Evolutionary conservation across 1,284 basidiomycete species (phyloP).

Genomic region (Singerocomus rubriflavus): DNA sequence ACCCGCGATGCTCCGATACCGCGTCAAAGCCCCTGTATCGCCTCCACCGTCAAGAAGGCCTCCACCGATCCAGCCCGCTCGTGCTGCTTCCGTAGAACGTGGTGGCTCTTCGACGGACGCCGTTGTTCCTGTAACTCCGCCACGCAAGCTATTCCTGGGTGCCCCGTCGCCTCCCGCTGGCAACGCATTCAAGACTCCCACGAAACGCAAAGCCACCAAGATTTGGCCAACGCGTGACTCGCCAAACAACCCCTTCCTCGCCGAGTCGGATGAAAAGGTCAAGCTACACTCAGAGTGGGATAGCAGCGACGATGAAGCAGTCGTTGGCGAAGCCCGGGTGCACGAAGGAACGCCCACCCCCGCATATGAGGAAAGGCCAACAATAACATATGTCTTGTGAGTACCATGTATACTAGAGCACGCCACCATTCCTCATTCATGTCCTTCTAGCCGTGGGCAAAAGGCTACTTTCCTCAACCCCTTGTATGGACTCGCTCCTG

Average conservation of each 20-base stretch:
- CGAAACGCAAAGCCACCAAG: conserved; percentile 21
- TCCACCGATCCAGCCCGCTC: conserved; percentile 21
- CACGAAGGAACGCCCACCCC: conserved; percentile 30
- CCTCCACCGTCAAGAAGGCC: conserved; percentile 38
- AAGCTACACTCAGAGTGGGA: conserved; percentile 28
- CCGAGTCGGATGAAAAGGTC: conserved; percentile 18
- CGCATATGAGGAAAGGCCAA: conserved; percentile 42
- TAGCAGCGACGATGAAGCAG: conserved; percentile 28
- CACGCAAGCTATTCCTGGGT: conserved; percentile 23
- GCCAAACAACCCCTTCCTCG: conserved; percentile 52
- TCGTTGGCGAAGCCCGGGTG: conserved; percentile 28
- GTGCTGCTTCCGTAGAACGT: conserved; percentile 25
- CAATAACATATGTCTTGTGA: conserved; percentile 52
- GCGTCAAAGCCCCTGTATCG: conserved; percentile 34
- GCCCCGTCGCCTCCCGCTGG: conserved; percentile 6
- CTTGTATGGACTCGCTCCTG: conserved; percentile 25
- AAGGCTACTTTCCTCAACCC: conserved; percentile 35
- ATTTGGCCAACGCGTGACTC: conserved; percentile 45
- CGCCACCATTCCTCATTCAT: not conserved
- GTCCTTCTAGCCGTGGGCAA: conserved; percentile 27
- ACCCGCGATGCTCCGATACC: conserved; percentile 27
- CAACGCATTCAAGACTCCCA: conserved; percentile 19
- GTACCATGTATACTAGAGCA: conserved; percentile 1
- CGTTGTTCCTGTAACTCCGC: conserved; percentile 24
- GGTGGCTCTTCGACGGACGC: conserved; percentile 2